A percentile compares a stretch with the other conserved stretches of the same genome.
These are phyloP conservation scores for Pichia gijzeniarum DNA, from an alignment of 805 yeast species.

Conservation along the genomic window DNA sequence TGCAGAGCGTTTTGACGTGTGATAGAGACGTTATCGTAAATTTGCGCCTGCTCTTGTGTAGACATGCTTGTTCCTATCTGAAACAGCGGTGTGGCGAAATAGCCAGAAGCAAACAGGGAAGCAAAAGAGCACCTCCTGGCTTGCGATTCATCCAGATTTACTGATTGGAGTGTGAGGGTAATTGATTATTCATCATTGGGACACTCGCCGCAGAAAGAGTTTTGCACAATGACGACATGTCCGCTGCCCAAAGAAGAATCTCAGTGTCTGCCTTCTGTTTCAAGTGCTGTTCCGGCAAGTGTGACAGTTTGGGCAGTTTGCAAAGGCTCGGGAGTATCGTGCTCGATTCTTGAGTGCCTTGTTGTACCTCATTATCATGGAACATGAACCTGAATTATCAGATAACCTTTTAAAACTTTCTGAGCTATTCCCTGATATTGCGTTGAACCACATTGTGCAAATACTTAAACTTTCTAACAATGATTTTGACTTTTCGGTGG, in stretches of 20 bases:
- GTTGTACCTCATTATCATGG: too few relatives aligned
- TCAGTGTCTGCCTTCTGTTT: too few relatives aligned
- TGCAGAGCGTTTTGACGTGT: not conserved
- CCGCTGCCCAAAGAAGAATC: too few relatives aligned
- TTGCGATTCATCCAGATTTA: not conserved
- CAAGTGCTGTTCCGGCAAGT: too few relatives aligned
- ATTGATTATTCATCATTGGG: too few relatives aligned
- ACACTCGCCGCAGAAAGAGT: too few relatives aligned
- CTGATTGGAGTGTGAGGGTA: too few relatives aligned
- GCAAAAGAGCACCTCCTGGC: too few relatives aligned
- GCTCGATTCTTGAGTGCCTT: not conserved
- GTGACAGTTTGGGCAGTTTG: too few relatives aligned
- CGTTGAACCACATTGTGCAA: slow-evolving; percentile 25
- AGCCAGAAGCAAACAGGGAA: too few relatives aligned
- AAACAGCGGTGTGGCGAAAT: not conserved
- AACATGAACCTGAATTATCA: not conserved
- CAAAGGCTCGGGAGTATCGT: too few relatives aligned
- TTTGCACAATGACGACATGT: too few relatives aligned
- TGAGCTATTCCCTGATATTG: slow-evolving; percentile 42
- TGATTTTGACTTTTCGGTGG: slow-evolving; percentile 29
- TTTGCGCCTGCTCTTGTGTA: not conserved
- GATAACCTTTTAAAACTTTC: slow-evolving; percentile 13
- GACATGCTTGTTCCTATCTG: not conserved
- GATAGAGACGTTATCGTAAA: not conserved
- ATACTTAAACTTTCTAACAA: slow-evolving; percentile 28